These are phyloP conservation scores for Bertia moriformis DNA, from an alignment of 2,329 filamentous ascomycete genomes.

Conservation along the genomic window DNA sequence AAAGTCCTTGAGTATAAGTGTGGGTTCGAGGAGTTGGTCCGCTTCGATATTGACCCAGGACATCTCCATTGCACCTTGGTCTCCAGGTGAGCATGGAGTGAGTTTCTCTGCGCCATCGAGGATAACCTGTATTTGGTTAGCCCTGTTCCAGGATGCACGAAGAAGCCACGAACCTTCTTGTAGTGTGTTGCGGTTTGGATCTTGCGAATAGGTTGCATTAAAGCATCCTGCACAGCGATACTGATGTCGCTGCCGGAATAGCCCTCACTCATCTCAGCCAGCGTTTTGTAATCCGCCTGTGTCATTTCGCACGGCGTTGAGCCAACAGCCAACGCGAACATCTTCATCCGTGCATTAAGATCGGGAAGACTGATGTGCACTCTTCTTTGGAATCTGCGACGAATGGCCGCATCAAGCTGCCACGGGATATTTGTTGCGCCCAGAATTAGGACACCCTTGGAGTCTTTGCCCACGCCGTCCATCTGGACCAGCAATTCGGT, in stretches of 20 bases:
- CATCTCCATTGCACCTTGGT: constrained; percentile 77
- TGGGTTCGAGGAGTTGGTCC: constrained; percentile 72
- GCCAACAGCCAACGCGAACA: constrained; percentile 30
- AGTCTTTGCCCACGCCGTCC: constrained; percentile 64
- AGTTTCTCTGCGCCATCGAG: constrained; percentile 53
- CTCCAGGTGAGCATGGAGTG: constrained; percentile 89
- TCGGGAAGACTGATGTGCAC: constrained; percentile 64
- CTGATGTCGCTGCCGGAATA: constrained; percentile 64
- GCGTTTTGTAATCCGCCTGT: constrained; percentile 43
- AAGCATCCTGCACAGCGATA: constrained; percentile 61
- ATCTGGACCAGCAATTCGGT: constrained; percentile 70
- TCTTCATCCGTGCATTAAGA: constrained; percentile 52
- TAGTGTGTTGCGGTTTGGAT: constrained; percentile 68
- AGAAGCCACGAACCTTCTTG: constrained; percentile 42
- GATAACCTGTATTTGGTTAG: constrained; percentile 40
- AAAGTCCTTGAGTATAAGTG: constrained; percentile 81
- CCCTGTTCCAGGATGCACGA: constrained; percentile 1
- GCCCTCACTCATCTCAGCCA: constrained; percentile 56
- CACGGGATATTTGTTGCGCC: constrained; percentile 68
- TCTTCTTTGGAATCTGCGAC: constrained; percentile 59
- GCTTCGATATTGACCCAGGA: constrained; percentile 77
- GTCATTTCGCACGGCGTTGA: constrained; percentile 53
- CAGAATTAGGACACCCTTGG: constrained; percentile 57
- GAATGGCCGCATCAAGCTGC: constrained; percentile 64
- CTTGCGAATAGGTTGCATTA: constrained; percentile 65